Base-by-base conservation (phyloP, 2,329 filamentous ascomycete species). In the Trichoderma citrinoviride region DNA sequence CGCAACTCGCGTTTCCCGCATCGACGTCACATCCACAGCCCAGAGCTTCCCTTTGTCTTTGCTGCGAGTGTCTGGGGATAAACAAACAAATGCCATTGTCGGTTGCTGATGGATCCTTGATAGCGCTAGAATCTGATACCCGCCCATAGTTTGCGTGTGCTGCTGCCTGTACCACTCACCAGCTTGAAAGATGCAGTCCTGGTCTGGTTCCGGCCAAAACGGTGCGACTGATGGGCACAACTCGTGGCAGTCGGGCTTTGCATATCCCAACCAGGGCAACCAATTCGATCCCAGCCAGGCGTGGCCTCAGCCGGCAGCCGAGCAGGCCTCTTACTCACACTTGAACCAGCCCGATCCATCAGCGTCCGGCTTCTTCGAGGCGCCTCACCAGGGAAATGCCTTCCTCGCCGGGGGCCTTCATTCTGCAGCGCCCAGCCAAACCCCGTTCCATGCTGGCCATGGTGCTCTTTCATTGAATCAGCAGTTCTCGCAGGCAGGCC, bases 171-270 rank as follows among this genome's bases (percentile, higher is more conserved):
- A 55, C 46, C 33, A 37, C 33, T 37, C 14, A 37, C 33, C 66
- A 70, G 67, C 64, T 69, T 68, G 63, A 67, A 74, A 71, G 67
- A 79, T 79, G 77, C 77, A 79, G 74, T 77, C 77, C 66, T 79
- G 77, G 77, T 68, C 76, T 46, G 73, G 72, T 64, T 69, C 73
- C 65, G 72, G 74, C 70, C 77, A 78, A 69, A 75, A 73, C 61
- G 77, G 76, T 69, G 69, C 74, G 58, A 66, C 54, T 65, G 74
- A 77, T 64, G 75, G 73, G 62, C 73, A 74, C 61, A 71, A 71
- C 58, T 72, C 73, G 46, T 79, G 77, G 77, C 72, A 74, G 64
- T 65, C 72, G 53, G 73, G 71, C 65, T 79, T 75, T 68, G 67
- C 67, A 43, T 79, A 75, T 55, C 61, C 71, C 43, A 67, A 70